Conservation (phyloP, 148 eudicot genomes). For the Vaccinium darrowii region DNA sequence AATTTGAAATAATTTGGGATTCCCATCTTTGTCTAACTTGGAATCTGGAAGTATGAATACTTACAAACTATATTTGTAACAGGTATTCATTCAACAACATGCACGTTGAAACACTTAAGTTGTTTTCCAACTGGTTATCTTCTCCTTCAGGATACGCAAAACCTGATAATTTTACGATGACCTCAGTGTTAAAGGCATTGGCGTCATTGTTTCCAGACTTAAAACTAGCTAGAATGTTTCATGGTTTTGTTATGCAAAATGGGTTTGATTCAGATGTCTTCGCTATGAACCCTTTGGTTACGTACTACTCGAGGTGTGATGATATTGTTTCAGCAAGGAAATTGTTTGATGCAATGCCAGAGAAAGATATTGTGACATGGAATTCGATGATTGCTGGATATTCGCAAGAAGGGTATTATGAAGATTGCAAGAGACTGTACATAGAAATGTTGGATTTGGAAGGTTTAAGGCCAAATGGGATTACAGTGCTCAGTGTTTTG, state of each 20-base stretch:
- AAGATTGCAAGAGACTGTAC: conserved; percentile 52
- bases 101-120: conserved; percentile 30
- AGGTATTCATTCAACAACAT: conserved; percentile 25
- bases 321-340: conserved; percentile 49
- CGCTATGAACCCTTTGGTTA: conserved; percentile 56
- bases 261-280: conserved; percentile 57
- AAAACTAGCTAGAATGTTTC: conserved; percentile 38
- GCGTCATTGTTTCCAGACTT: conserved; percentile 36
- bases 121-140: conserved; percentile 33
- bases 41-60: neutral
- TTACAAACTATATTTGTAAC: neutral
- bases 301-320: conserved; percentile 54
- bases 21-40: neutral
- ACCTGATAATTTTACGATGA: conserved; percentile 49
- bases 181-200: conserved; percentile 53
- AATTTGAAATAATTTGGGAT: too few species aligned
- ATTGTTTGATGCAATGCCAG: conserved; percentile 45
- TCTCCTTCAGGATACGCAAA: conserved; percentile 7
- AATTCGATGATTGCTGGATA: conserved; percentile 63
- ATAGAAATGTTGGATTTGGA: conserved; percentile 33
- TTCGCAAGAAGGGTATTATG: conserved; percentile 50
- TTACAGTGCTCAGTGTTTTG: conserved; percentile 54
- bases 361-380: conserved; percentile 61
- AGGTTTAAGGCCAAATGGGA: conserved; percentile 37
- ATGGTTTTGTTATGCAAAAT: conserved; percentile 37